A percentile compares a stretch with the other conserved stretches of the same genome.
These are phyloP conservation scores for Pneumocystis wakefieldiae DNA, from an alignment of 1,139 yeast genomes.

Conservation along the genomic window DNA sequence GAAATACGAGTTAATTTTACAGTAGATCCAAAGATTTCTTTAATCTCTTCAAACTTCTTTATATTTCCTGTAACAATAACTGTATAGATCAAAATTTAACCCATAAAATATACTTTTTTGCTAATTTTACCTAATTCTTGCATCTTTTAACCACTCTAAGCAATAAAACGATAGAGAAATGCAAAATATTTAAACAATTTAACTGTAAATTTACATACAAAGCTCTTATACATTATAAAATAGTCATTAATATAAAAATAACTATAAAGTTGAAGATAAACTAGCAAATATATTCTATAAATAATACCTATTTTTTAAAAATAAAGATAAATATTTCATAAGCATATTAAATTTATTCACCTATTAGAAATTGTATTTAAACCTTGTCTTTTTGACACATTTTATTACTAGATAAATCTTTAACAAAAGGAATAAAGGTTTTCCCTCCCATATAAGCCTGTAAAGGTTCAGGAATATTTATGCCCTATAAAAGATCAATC, in stretches of 20 bases:
- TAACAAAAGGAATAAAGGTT: conserved; percentile 81
- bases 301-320: too few relatives aligned
- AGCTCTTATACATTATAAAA: neutral
- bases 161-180: neutral
- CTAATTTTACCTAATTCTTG: neutral
- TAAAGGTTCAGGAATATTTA: conserved; percentile 83
- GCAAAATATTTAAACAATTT: neutral
- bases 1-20: conserved; percentile 5
- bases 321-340: too few relatives aligned
- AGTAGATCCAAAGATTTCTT: conserved; percentile 7
- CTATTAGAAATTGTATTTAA: neutral
- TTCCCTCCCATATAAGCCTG: conserved; percentile 95
- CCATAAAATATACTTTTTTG: neutral
- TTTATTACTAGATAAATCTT: conserved; percentile 77
- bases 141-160: neutral
- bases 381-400: conserved; percentile 12
- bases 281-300: too few relatives aligned
- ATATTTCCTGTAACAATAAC: conserved; percentile 14
- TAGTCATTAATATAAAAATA: neutral
- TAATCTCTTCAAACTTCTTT: conserved; percentile 11
- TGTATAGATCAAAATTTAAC: neutral
- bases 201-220: neutral
- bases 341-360: too few relatives aligned
- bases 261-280: neutral
- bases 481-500: conserved; percentile 31